Evolutionary conservation across 495 filamentous ascomycete genomes (phyloP), one percentile per base, ranked within the genome.

Genomic region (Talaromyces stipitatus): DNA sequence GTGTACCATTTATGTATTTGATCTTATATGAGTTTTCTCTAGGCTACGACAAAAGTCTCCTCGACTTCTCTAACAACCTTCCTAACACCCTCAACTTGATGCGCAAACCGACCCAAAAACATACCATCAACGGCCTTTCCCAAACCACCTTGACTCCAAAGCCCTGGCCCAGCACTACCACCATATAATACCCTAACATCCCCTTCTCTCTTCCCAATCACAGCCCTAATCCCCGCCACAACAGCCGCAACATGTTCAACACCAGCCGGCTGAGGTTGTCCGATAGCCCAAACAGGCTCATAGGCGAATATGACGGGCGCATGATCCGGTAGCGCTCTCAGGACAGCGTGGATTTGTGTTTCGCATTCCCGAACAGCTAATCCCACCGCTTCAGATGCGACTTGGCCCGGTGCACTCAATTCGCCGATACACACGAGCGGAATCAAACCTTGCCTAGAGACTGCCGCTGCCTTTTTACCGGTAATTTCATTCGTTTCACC

Each of bases 201-300:
- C 2, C 83, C 82, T 18, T 67, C 61, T 9, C 81, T 66, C 2
- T 63, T 61, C 11, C 70, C 71, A 54, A 78, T 63, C 2, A 75
- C 66, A 2, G 64, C 60, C 33, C 84, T 75, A 41, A 95, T 72
- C 6, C 78, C 77, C 60, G 76, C 73, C 47, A 87, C 82, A n/a
- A 92, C 89, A 30, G 73, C 78, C 3, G 80, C 75, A 3, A 95
- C 88, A 69, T 94, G 84, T 56, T 86, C 83, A 26, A 82, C 78
- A 8, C 74, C 72, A 3, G 90, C 90, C n/a, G 90, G 89, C 61
- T 83, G 75, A 0, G 73, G 71, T 26, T 87, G 80, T 2, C 90
- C 90, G 69, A 95, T 95, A 0, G 89, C 90, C 90, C 90, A 95
- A 1, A 92, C 88, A 10, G 90, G 90, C 73, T 95, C 90, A 66